Base-by-base conservation (phyloP, 2,329 filamentous ascomycete genomes). In the Tolypocladium paradoxum region DNA sequence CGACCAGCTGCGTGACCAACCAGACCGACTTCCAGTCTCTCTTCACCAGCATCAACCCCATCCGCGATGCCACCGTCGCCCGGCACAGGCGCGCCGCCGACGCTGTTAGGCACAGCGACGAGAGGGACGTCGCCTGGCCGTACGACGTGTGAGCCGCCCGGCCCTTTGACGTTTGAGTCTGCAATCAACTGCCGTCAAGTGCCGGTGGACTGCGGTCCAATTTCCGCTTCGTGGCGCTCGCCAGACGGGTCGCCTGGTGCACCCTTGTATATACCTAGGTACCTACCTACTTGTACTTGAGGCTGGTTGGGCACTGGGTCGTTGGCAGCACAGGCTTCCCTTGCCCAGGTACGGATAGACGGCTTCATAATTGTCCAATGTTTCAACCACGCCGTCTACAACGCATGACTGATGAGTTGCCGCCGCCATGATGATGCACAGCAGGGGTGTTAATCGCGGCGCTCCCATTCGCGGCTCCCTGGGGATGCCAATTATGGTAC, bases 101-200 rank as follows among this genome's bases (percentile, higher is more conserved):
- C 18, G 18, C 20, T 6, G 27, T 47, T 12, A 31, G 43, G 18
- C 43, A 47, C 27, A 33, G 16, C 20, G 22, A 4, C 22, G 24
- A 14, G 27, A 35, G 50, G 16, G 54, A 48, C 36, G 27, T 57
- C 33, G 54, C 52, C 12, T 55, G 54, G 54, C 33, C 52, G 14
- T 49, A 34, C 3, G 50, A 51, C 20, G n/a, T 33, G 4, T 51
- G 37, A 51, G n/a, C 18, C 12, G 16, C 14, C 14, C 7, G n/a
- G n/a, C 31, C 27, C 27, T 2, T 12, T 27, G 8, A n/a, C 18
- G 18, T 33, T 46, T n/a, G 27, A 7, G 43, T 33, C 4, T 20
- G 27, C 27, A 33, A n/a, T 20, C 12, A 12, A 20, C 8, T 20
- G 43, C 11, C n/a, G 9, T 20, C 27, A 33, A 16, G 27, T 33